Conservation (phyloP, 192 early-diverging fungal genomes). For the Backusella tarrabulga region DNA sequence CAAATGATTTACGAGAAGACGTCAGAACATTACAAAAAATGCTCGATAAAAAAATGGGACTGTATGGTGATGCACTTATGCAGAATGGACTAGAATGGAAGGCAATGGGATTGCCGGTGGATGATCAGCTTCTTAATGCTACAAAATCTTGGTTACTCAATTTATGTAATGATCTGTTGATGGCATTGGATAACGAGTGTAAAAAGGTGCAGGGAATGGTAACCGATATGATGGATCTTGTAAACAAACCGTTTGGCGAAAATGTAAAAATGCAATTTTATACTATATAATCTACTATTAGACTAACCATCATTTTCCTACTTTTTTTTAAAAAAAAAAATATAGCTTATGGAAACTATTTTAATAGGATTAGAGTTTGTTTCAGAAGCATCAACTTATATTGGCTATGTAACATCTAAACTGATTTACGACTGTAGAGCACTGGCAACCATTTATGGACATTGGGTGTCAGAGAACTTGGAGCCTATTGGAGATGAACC, state of each 20-base stretch:
- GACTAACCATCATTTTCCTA: neutral
- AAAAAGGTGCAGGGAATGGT: conserved; percentile 15
- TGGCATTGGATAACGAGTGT: conserved; percentile 22
- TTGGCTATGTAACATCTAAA: conserved; percentile 16
- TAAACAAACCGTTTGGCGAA: conserved; percentile 10
- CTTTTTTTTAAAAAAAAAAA: neutral
- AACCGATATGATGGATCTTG: conserved; percentile 7
- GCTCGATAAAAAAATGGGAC: conserved; percentile 18
- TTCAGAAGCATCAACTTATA: conserved; percentile 7
- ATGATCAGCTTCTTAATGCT: conserved; percentile 22
- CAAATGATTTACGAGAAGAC: conserved; percentile 22
- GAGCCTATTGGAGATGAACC: neutral
- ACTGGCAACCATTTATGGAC: conserved; percentile 18
- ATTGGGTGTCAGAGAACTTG: conserved; percentile 22
- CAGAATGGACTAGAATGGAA: conserved; percentile 41
- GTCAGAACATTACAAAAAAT: conserved; percentile 25
- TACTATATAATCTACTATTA: neutral
- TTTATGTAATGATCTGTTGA: conserved; percentile 18
- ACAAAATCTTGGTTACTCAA: conserved; percentile 29
- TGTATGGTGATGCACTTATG: conserved; percentile 26
- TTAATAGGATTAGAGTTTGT: conserved; percentile 22
- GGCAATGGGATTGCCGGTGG: conserved; percentile 35
- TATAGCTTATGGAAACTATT: conserved; percentile 22
- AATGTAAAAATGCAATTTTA: conserved; percentile 14
- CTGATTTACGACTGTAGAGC: conserved; percentile 2